These are phyloP conservation scores for Lavandula angustifolia DNA, from an alignment of 257 asterid genomes.

Conservation along the genomic window DNA sequence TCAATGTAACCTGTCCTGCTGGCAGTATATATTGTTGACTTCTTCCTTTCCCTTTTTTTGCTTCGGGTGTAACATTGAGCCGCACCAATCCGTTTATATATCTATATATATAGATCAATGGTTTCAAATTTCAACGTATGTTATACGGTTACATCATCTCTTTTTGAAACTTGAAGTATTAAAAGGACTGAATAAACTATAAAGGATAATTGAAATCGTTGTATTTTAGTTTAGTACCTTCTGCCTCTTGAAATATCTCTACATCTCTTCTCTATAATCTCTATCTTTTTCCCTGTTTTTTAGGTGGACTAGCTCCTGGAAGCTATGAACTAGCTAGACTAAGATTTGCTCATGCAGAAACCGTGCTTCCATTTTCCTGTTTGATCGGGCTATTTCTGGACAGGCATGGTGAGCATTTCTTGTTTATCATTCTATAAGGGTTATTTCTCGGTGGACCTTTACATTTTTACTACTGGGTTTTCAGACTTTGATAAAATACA, in stretches of 20 bases:
- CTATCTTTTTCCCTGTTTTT: constrained; percentile 20
- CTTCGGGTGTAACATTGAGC: too few relatives aligned
- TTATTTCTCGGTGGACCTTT: not conserved
- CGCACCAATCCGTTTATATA: too few relatives aligned
- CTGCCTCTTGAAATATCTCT: not conserved
- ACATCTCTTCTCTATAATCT: constrained; percentile 1
- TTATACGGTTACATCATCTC: too few relatives aligned
- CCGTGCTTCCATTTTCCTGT: constrained; percentile 95
- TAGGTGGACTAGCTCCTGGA: constrained; percentile 63
- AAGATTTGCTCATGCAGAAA: constrained; percentile 93
- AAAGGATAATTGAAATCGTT: not conserved
- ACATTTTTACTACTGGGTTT: constrained; percentile 30
- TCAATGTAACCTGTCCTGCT: too few relatives aligned
- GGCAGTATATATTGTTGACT: too few relatives aligned
- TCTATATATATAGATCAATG: too few relatives aligned
- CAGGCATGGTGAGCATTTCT: constrained; percentile 60
- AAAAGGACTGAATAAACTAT: not conserved
- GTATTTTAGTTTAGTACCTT: not conserved
- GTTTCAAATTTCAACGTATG: too few relatives aligned
- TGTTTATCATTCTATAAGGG: constrained; percentile 4
- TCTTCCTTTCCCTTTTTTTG: too few relatives aligned
- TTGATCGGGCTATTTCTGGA: constrained; percentile 89
- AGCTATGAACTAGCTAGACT: constrained; percentile 81
- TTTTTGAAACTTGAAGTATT: too few relatives aligned
- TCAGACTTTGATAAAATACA: constrained; percentile 73